Evolutionary conservation across 2,329 filamentous ascomycete genomes (phyloP), one percentile per base, ranked within the genome.

Genomic region (Curvularia sp.): DNA sequence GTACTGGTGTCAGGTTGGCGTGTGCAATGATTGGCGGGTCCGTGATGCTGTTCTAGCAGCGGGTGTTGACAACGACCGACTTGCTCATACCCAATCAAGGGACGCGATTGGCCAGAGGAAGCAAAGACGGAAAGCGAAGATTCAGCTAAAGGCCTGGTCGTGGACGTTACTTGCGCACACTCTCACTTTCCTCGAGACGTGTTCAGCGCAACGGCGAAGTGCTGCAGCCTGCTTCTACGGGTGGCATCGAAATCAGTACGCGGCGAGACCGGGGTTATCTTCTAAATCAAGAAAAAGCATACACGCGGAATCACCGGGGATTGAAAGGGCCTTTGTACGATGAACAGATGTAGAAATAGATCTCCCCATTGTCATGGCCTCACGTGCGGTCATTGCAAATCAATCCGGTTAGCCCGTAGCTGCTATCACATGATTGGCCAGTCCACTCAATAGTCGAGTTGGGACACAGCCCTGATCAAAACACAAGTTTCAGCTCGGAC

Each of bases 311-410:
- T 46, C 13, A 3, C 18, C 25, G 41, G 25, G 25, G 30, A 32
- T n/a, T 45, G 32, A 15, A 28, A 36, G 43, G 18, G 41, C 21
- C 46, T 50, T 47, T 55, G 51, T 42, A 47, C 41, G 34, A 34
- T 41, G 52, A 34, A 43, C 46, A 4, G 27, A 55, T 50, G 52
- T 28, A 55, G 51, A 43, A 47, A 51, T 34, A 34, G 34, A 59
- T 55, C 41, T 59, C 52, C 46, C 39, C 47, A 57, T 45, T 53
- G 52, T 59, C 52, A 47, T 52, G 52, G 52, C 51, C 52, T 55
- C 56, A 59, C 56, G 56, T 59, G 56, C 46, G 23, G 43, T 43
- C 28, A 43, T 38, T 15, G 46, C 21, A 15, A 28, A 36, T 36
- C 18, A 32, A 53, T 48, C 38, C 10, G 45, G 55, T 54, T 57